Base-by-base conservation (phyloP, 2,329 filamentous ascomycete species). In the Alternaria alternata region DNA sequence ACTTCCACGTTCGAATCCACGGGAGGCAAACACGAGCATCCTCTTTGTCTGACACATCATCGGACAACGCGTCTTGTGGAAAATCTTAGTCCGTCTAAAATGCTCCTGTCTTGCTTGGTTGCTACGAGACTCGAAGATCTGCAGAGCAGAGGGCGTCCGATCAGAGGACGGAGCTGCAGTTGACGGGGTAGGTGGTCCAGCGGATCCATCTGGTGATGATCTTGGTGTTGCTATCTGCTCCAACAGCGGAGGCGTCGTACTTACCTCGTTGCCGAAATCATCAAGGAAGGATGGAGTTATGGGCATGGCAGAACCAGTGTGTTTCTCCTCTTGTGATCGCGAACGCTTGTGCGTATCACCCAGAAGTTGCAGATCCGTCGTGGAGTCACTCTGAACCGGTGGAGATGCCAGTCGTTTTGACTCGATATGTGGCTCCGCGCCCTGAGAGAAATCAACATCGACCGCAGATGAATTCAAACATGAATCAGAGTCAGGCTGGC, bases 1-100 rank as follows among this genome's bases (percentile, higher is more conserved):
- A 28, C 51, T 14, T 2, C 46, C 59, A 34, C 67, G 66, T 16
- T 57, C 51, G 20, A 57, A 63, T 7, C 71, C 68, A 7, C 69
- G 69, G 9, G 65, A 62, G 11, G 64, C 51, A 5, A 55, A 46
- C 12, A 69, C 36, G 20, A 46, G 51, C 53, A 67, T 64, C 1
- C 7, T 61, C 1, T 24, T 7, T 0, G 54, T 58, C 34, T 56
- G 26, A 16, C 39, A 20, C 9, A 38, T 20, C 53, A 69, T 59
- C 2, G 46, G 20, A 8, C 43, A 12, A 5, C 61, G 53, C 12
- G 70, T 73, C 30, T 61, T 54, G 5, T 12, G 30, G 48, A 52
- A 66, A 12, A 57, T 54, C 14, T 38, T 51, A 4, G 48, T 26
- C 24, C 44, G 53, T 34, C 53, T 48, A 11, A 34, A 46, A 20